Evolutionary conservation across 2,329 filamentous ascomycete genomes (phyloP).

Genomic region (Sphaerulina musiva): DNA sequence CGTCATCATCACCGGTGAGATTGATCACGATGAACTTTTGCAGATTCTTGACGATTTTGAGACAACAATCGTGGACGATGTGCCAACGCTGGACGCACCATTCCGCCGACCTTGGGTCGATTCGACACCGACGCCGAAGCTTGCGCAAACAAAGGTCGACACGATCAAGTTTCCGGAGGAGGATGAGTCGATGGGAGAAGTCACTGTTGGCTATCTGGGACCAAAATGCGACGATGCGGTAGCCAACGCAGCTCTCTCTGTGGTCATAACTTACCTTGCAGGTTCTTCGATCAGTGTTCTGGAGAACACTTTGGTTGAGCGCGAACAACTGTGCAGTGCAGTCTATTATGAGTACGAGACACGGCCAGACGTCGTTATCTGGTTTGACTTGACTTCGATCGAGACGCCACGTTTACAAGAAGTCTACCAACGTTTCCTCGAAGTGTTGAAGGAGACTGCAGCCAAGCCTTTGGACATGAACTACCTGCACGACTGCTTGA

Average conservation of each 20-base stretch:
- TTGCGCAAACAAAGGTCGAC: conserved; percentile 67
- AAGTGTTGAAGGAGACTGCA: conserved; percentile 73
- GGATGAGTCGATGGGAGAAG: conserved; percentile 86
- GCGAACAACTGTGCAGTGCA: conserved; percentile 82
- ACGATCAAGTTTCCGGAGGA: conserved; percentile 91
- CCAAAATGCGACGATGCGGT: conserved; percentile 64
- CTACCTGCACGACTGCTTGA: conserved; percentile 83
- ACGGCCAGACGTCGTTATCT: conserved; percentile 74
- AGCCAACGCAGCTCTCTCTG: conserved; percentile 62
- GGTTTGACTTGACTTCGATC: conserved; percentile 79
- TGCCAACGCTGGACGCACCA: conserved; percentile 65
- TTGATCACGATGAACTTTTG: conserved; percentile 74
- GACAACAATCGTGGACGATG: conserved; percentile 71
- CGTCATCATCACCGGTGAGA: conserved; percentile 83
- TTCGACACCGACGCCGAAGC: conserved; percentile 66
- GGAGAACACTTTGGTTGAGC: conserved; percentile 88
- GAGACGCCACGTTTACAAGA: conserved; percentile 75
- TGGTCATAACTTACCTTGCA: conserved; percentile 78
- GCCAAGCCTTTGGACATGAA: conserved; percentile 77
- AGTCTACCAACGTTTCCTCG: conserved; percentile 79
- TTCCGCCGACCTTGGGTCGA: conserved; percentile 91
- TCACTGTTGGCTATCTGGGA: conserved; percentile 79
- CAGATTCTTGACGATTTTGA: conserved; percentile 83
- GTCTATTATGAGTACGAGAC: conserved; percentile 73
- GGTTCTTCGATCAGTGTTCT: conserved; percentile 89